Evolutionary conservation across 495 filamentous ascomycete genomes (phyloP).

Genomic region (Jackrogersella minutella): DNA sequence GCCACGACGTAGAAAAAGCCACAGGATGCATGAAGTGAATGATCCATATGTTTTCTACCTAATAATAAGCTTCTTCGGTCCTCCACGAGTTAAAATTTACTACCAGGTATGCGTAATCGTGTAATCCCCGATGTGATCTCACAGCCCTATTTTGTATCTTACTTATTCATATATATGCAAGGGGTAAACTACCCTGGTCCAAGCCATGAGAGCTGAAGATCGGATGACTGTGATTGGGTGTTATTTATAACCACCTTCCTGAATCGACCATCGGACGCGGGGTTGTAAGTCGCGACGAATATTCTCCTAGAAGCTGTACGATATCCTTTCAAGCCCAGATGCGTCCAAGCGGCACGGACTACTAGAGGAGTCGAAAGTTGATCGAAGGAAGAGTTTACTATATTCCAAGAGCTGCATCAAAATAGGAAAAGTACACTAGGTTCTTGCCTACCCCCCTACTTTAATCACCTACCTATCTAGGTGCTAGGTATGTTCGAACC

Average conservation of each 20-base stretch:
- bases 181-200: conserved; percentile 11
- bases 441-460: no score
- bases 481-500: no score
- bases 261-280: conserved; percentile 14
- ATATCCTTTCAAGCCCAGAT: not conserved
- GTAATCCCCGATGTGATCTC: no score
- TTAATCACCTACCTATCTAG: no score
- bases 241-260: conserved; percentile 24
- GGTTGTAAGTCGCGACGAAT: not conserved
- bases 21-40: no score
- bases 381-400: no score
- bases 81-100: not conserved
- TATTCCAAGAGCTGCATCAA: no score
- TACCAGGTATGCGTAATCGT: no score
- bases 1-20: not conserved
- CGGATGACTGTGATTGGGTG: conserved; percentile 6
- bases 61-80: not conserved
- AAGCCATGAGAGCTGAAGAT: conserved; percentile 8
- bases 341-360: not conserved
- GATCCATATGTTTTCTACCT: no score
- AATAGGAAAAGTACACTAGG: no score
- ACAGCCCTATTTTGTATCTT: no score
- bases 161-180: not conserved
- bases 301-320: not conserved
- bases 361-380: no score